Evolutionary conservation across 495 filamentous ascomycete genomes (phyloP).

Genomic region (Hypomontagnella monticulosa): DNA sequence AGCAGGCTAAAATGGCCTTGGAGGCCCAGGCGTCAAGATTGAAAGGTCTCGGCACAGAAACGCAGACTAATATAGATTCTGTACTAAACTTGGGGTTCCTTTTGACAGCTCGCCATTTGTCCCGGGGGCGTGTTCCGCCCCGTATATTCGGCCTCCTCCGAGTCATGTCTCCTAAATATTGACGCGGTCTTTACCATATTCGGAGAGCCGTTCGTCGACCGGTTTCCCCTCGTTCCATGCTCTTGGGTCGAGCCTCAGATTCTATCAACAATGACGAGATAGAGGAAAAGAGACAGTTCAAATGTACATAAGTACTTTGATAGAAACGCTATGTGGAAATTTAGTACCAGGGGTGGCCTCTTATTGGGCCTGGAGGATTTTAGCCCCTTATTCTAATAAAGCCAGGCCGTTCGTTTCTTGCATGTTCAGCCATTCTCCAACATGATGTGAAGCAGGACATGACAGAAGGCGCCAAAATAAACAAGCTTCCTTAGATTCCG

Average conservation of each 20-base stretch:
- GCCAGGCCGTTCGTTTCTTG: background rate
- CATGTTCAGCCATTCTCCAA: background rate
- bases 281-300: slow-evolving; percentile 1
- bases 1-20: slow-evolving; percentile 22
- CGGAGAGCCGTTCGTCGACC: slow-evolving; percentile 6
- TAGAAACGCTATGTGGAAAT: slow-evolving; percentile 5
- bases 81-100: background rate
- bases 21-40: background rate
- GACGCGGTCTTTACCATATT: slow-evolving; percentile 6
- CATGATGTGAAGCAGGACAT: background rate
- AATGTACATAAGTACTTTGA: background rate
- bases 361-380: background rate
- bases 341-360: background rate
- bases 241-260: slow-evolving; percentile 4
- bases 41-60: slow-evolving; percentile 7
- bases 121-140: slow-evolving; percentile 9
- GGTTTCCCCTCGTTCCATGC: background rate
- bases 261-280: background rate
- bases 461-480: background rate
- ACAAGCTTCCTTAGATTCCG: slow-evolving; percentile 4
- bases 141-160: slow-evolving; percentile 19
- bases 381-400: background rate
- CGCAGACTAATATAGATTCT: slow-evolving; percentile 24
- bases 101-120: slow-evolving; percentile 15
- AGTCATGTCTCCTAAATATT: slow-evolving; percentile 24